Percentiles rank a stretch among this genome's conserved stretches.
Conservation (phyloP, 805 yeast genomes). For the Saccharomycopsis lassenensis region DNA sequence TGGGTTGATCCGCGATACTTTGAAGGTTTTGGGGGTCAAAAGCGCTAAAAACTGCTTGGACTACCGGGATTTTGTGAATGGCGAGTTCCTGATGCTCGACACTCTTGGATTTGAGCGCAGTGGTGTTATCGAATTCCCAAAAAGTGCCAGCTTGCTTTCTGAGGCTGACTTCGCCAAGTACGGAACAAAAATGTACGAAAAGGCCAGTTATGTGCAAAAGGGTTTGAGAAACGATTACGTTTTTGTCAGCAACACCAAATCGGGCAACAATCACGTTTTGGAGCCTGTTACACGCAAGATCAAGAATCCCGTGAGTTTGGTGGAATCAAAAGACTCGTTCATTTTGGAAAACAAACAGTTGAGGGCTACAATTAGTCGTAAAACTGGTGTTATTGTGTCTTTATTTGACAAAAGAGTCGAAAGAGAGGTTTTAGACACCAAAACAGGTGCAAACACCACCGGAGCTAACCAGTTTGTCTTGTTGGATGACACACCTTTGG, state of each 20-base stretch:
- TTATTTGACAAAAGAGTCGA: slow-evolving; percentile 43
- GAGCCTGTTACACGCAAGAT: slow-evolving; percentile 19
- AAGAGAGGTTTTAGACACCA: slow-evolving; percentile 53
- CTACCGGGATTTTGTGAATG: slow-evolving; percentile 6
- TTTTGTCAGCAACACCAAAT: slow-evolving; percentile 6
- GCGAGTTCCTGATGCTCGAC: slow-evolving; percentile 29
- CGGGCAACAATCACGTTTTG: slow-evolving; percentile 9
- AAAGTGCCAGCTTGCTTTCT: slow-evolving; percentile 6
- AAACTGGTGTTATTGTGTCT: slow-evolving; percentile 53
- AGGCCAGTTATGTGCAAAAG: slow-evolving; percentile 18
- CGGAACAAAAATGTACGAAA: slow-evolving; percentile 1
- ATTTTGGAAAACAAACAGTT: slow-evolving; percentile 52
- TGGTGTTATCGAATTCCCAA: slow-evolving; percentile 32
- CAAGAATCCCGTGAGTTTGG: slow-evolving; percentile 40
- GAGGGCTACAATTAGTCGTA: slow-evolving; percentile 39
- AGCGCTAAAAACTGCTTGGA: slow-evolving; percentile 2
- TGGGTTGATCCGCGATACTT: slow-evolving; percentile 40
- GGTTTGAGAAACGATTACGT: slow-evolving; percentile 21
- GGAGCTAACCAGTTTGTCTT: slow-evolving; percentile 78
- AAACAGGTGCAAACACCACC: slow-evolving; percentile 38
- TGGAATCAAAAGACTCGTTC: slow-evolving; percentile 31
- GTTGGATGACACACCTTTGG: slow-evolving; percentile 83
- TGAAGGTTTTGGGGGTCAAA: slow-evolving; percentile 30
- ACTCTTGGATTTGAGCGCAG: slow-evolving; percentile 58
- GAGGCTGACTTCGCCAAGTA: background rate